Evolutionary conservation across 2,329 filamentous ascomycete genomes (phyloP).

Genomic region (Calonectria honghensis): DNA sequence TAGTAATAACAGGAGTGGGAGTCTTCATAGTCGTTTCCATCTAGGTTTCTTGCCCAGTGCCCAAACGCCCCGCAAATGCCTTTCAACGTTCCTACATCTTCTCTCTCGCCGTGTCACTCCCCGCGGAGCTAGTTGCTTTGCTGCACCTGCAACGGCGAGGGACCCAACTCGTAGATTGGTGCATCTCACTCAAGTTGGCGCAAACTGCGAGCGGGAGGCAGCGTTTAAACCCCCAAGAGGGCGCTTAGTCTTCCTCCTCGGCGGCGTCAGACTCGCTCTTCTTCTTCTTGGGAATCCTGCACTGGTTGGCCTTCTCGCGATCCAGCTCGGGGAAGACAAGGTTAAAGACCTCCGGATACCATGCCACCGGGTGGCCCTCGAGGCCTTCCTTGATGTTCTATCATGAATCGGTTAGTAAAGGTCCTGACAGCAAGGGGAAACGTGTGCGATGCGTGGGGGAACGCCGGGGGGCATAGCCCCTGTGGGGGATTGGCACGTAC

Average conservation of each 20-base stretch:
- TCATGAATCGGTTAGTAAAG: conserved; percentile 40
- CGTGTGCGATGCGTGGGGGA: conserved; percentile 12
- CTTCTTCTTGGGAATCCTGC: conserved; percentile 75
- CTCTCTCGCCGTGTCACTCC: conserved; percentile 14
- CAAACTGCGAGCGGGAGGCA: background rate
- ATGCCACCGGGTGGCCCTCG: conserved; percentile 90
- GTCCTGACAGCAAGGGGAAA: background rate
- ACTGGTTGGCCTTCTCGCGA: conserved; percentile 82
- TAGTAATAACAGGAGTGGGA: conserved; percentile 56
- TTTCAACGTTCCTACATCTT: conserved; percentile 37
- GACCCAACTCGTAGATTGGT: conserved; percentile 13
- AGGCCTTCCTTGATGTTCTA: conserved; percentile 99
- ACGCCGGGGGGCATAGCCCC: background rate
- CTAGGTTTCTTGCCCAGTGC: conserved; percentile 54
- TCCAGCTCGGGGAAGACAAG: conserved; percentile 91
- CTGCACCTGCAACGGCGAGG: conserved; percentile 21
- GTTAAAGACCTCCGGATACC: conserved; percentile 96
- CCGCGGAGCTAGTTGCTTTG: conserved; percentile 32
- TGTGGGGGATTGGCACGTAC: conserved; percentile 73
- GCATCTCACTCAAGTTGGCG: conserved; percentile 10
- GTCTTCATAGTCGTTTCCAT: conserved; percentile 57
- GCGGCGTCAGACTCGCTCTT: conserved; percentile 61
- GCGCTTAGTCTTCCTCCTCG: conserved; percentile 60
- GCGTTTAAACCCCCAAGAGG: conserved; percentile 22
- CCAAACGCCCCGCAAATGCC: conserved; percentile 55